Conservation (phyloP, 148 eudicot genomes). For the Rhododendron mucronatum region DNA sequence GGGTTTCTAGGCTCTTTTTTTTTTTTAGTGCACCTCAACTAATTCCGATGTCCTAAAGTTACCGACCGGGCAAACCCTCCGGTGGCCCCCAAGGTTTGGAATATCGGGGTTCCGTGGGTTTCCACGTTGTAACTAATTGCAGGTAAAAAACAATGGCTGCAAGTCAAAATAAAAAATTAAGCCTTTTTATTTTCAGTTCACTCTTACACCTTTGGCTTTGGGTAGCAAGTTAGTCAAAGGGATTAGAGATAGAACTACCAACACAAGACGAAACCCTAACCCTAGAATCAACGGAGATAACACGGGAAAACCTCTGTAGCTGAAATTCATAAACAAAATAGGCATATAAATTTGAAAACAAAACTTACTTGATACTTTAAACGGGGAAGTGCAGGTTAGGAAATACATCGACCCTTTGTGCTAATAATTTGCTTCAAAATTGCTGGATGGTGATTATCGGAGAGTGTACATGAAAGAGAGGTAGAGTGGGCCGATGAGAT, state of each 20-base stretch:
- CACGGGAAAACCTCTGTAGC: neutral
- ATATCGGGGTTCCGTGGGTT: neutral
- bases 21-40: no score
- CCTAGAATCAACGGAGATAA: neutral
- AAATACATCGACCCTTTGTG: neutral
- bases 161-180: neutral
- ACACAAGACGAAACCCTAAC: neutral
- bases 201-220: neutral
- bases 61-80: no score
- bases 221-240: neutral
- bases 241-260: neutral
- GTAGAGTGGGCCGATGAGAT: no score
- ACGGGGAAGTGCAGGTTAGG: neutral
- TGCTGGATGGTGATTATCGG: neutral
- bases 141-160: neutral
- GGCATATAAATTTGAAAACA: neutral
- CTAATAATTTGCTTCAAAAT: neutral
- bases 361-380: neutral
- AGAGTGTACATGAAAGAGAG: no score
- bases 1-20: neutral
- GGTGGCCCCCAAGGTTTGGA: no score
- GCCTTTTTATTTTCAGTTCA: neutral
- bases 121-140: neutral
- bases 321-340: neutral
- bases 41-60: no score